Percentiles rank a stretch among this genome's conserved stretches.
phyloP scores from a whole-genome alignment of 805 yeast species.

The Yarrowia hollandica region DNA sequence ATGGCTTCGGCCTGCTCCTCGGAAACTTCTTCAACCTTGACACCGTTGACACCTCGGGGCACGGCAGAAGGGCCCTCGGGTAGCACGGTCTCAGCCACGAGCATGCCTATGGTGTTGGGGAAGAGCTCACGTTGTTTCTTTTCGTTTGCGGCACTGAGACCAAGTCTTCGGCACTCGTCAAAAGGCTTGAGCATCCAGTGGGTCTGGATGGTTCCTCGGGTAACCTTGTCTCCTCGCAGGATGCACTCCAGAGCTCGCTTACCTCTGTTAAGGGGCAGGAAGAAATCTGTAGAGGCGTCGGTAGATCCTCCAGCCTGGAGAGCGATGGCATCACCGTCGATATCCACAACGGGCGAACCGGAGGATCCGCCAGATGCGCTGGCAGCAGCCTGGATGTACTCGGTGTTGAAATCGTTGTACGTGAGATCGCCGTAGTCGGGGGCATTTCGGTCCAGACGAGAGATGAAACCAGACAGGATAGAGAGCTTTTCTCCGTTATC shows the following conservation, averaged over 20 bases:
- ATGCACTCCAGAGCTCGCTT: slow-evolving; percentile 76
- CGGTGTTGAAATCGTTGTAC: slow-evolving; percentile 91
- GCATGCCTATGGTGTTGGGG: slow-evolving; percentile 74
- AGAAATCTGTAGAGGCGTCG: slow-evolving; percentile 90
- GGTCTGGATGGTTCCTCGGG: slow-evolving; percentile 90
- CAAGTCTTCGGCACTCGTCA: slow-evolving; percentile 87
- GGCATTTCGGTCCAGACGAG: slow-evolving; percentile 85
- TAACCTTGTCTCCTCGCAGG: slow-evolving; percentile 57
- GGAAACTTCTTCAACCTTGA: slow-evolving; percentile 47
- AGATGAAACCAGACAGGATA: slow-evolving; percentile 80
- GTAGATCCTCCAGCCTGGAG: slow-evolving; percentile 92
- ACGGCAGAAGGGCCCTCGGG: slow-evolving; percentile 76
- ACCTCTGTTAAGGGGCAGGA: slow-evolving; percentile 81
- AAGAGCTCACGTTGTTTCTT: slow-evolving; percentile 62
- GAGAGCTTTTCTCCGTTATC: slow-evolving; percentile 94
- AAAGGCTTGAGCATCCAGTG: slow-evolving; percentile 86
- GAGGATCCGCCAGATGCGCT: slow-evolving; percentile 94
- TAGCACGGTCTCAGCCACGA: slow-evolving; percentile 77
- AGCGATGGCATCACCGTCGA: slow-evolving; percentile 84
- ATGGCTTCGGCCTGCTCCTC: slow-evolving; percentile 8
- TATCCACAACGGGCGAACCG: slow-evolving; percentile 94
- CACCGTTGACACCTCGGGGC: slow-evolving; percentile 33
- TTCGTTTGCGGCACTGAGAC: slow-evolving; percentile 75
- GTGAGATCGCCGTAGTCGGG: slow-evolving; percentile 89
- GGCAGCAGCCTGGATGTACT: slow-evolving; percentile 94